Evolutionary conservation across 495 filamentous ascomycete species (phyloP), one percentile per base, ranked within the genome.

Genomic region (Parachaetomium inaequale): DNA sequence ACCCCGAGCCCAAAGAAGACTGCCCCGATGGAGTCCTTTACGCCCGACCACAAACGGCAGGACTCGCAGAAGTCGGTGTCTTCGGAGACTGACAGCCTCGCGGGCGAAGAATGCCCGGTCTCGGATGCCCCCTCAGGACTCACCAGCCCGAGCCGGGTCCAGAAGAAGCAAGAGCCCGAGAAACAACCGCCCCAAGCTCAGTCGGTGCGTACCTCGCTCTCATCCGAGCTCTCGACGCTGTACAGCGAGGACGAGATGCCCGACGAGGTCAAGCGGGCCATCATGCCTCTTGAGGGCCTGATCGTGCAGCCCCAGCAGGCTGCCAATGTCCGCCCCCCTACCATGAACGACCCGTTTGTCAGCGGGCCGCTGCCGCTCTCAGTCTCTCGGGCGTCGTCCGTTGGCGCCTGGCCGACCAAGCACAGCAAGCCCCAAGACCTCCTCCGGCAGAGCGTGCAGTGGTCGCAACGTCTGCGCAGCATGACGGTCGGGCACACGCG

Each of bases 161-260:
- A 23, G 45, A 65, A 64, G n/a, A 68, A 52, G 12, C 61, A 64
- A 42, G 43, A 50, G 11, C 32, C 59, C 15, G 51, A 42, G 14
- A 58, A 68, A 32, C 63, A 57, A 7, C 0, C 49, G 26, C 59
- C 49, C 1, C 55, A 64, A 15, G 58, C 58, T 3, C 58, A 64
- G n/a, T 78, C 76, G 3, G 53, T 55, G 14, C 68, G 67, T 10
- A 76, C 72, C 63, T 70, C 74, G 0, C 34, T 73, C 25, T 79
- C 76, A 6, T 78, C 75, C 3, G 69, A 74, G 12, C 66, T 80
- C 11, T 80, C 78, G 12, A 80, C 76, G 3, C 58, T 80, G 1
- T 74, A 77, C 57, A 80, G 76, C 58, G 75, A 75, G 67, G 76
- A 79, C 56, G 78, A 80, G 59, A 59, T 61, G 63, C 60, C 63